Conservation (phyloP, 176 grass and related monocot species). For the Pharus latifolius region DNA sequence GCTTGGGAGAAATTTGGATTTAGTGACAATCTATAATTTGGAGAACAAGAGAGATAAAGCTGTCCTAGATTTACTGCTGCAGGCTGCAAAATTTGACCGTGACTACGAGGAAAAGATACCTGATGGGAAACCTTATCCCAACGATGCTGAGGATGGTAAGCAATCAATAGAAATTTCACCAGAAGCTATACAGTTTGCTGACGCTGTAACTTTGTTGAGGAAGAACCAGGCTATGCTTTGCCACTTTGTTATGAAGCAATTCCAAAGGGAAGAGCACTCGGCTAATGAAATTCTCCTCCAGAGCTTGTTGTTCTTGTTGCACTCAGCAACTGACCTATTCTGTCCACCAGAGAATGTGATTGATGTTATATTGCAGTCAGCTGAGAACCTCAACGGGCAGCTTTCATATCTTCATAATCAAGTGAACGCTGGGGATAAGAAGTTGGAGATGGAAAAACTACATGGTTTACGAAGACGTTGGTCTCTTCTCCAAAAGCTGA, state of each 20-base stretch:
- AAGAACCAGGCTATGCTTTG: slow-evolving; percentile 77
- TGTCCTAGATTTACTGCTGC: slow-evolving; percentile 77
- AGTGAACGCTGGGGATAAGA: slow-evolving; percentile 35
- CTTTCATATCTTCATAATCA: slow-evolving; percentile 52
- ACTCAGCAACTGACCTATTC: slow-evolving; percentile 77
- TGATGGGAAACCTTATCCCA: slow-evolving; percentile 35
- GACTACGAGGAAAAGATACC: slow-evolving; percentile 48
- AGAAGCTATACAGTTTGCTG: slow-evolving; percentile 41
- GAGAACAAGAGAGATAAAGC: slow-evolving; percentile 78
- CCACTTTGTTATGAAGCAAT: slow-evolving; percentile 65
- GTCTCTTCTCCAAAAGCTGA: slow-evolving; percentile 74
- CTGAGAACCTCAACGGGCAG: slow-evolving; percentile 63
- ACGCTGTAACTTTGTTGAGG: slow-evolving; percentile 93
- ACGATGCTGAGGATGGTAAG: slow-evolving; percentile 30
- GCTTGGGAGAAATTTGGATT: slow-evolving; percentile 40
- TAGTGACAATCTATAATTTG: slow-evolving; percentile 32
- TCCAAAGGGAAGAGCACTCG: slow-evolving; percentile 50
- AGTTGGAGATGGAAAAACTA: slow-evolving; percentile 53
- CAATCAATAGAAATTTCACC: slow-evolving; percentile 54
- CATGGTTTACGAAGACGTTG: slow-evolving; percentile 65
- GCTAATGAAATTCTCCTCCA: slow-evolving; percentile 78
- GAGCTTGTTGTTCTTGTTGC: slow-evolving; percentile 81
- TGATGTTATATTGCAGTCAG: slow-evolving; percentile 74
- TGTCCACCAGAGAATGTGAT: slow-evolving; percentile 73
- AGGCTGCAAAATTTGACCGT: slow-evolving; percentile 67